Base-by-base conservation (phyloP, 2,329 filamentous ascomycete genomes). In the Cladosporium sp. region DNA sequence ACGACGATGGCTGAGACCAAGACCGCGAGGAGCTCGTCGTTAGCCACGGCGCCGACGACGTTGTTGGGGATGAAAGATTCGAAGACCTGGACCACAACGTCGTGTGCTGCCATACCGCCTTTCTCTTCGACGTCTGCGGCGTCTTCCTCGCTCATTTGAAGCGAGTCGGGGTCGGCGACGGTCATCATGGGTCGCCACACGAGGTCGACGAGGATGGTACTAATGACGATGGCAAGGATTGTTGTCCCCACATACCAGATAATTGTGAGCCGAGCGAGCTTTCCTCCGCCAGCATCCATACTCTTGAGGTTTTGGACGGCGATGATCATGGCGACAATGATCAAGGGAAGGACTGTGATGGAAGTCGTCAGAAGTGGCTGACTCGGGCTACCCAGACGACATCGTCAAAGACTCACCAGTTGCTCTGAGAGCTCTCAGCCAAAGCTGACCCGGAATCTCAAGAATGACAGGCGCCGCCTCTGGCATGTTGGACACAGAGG, bases 241-340 rank as follows among this genome's bases (percentile, higher is more conserved):
- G 77, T 80, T 2, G 77, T 80, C 16, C 69, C 16, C 11, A 80
- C 57, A 43, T 80, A 80, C 64, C 48, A 50, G 13, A 69, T 68
- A 16, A 79, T 68, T 0, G 76, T 77, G 72, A 71, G 78, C 22
- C 62, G 64, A n/a, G 75, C 77, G 0, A 80, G 69, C 46, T 65
- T 64, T 9, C 67, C 69, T 6, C 72, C 75, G 10, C 72, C 70
- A 9, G 69, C 61, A 9, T 72, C 65, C 71, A 79, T 76, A 6
- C 66, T 69, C 14, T 73, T 70, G 7, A 80, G 68, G n/a, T 70
- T 69, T 43, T 75, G 74, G 5, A 79, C 67, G 4, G 77, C 74
- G 14, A 79, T 67, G 43, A 80, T 73, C 69, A 80, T 78, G 19
- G 77, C 76, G 7, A 70, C 73, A 22, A 79, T 66, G 40, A 80